Evolutionary conservation across 352 stramenopile genomes (phyloP), one percentile per base, ranked within the genome.

Genomic region (Phytopythium helicoides): DNA sequence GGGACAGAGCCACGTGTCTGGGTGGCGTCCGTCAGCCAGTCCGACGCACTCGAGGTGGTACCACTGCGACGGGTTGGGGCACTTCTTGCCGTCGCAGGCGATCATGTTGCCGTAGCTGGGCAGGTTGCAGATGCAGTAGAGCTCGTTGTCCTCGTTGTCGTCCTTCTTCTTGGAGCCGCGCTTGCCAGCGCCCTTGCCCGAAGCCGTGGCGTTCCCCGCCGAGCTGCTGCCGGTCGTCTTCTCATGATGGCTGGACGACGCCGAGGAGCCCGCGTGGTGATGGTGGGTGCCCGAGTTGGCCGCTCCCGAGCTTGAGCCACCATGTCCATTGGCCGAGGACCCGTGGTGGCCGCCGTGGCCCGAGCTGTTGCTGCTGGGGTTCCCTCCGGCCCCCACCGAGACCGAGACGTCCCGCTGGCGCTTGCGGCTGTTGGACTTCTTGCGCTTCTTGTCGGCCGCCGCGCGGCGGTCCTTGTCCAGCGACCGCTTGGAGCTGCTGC

Each of bases 71-170:
- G 82, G 82, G 60, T 92, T 93, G 15, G 79, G 82, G 41, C 85
- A 94, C 52, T 90, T 89, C 52, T 94, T 91, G 64, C 81, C 81
- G 60, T 94, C 85, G 57, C 85, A 94, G 19, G 85, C 85, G 52
- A 94, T 94, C 85, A 94, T 94, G 61, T 91, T 90, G 56, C 85
- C 85, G 64, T 92, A 94, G 64, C 82, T 92, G 11, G 81, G 82
- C 33, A 87, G 62, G 63, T 92, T 89, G 63, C 85, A 94, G 56
- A 94, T 85, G 57, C 85, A 94, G 60, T 94, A 94, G 22, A 94
- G 80, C 58, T 92, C 81, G 54, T 94, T 92, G 72, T 92, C 81
- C 50, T 94, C 81, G 57, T 76, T 68, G 54, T 86, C 76, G 22
- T 86, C 72, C 58, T 81, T 82, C 60, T 89, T 88, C 57, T 79